Evolutionary conservation across 2,329 filamentous ascomycete genomes (phyloP).

Genomic region (Thermomyces lanuginosus): DNA sequence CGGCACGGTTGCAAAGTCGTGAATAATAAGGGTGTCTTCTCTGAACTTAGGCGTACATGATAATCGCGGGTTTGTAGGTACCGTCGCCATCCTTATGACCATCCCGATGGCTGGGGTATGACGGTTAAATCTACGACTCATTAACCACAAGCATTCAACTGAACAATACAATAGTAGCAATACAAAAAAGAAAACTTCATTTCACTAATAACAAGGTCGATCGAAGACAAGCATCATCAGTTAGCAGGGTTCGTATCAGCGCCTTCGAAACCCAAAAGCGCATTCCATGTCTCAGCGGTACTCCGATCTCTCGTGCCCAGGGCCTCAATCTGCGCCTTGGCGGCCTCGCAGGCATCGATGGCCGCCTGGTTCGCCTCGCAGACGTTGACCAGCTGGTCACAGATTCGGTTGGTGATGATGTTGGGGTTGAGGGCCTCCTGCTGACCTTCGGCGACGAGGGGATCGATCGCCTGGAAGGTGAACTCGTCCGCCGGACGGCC

Average conservation of each 20-base stretch:
- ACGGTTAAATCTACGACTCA: too few species aligned
- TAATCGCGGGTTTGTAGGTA: too few species aligned
- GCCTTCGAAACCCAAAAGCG: conserved; percentile 19
- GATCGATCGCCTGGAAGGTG: conserved; percentile 52
- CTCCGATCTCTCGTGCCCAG: conserved; percentile 24
- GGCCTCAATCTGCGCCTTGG: conserved; percentile 37
- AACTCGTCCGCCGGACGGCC: conserved; percentile 41
- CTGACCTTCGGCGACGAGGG: conserved; percentile 44
- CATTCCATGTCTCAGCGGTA: conserved; percentile 28
- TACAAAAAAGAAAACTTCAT: too few species aligned
- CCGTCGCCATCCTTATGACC: too few species aligned
- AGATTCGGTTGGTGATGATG: conserved; percentile 59
- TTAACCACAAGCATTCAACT: too few species aligned
- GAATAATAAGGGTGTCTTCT: too few species aligned
- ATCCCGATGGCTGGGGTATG: too few species aligned
- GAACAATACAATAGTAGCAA: too few species aligned
- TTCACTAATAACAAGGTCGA: too few species aligned
- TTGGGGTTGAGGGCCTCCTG: conserved; percentile 53
- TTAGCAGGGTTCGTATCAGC: conserved; percentile 6
- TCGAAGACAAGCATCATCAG: too few species aligned
- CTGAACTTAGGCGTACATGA: too few species aligned
- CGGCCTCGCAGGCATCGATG: conserved; percentile 35
- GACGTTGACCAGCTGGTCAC: conserved; percentile 51
- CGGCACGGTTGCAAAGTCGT: too few species aligned
- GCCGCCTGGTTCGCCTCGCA: conserved; percentile 48